Evolutionary conservation across 257 asterid species (phyloP), one percentile per base, ranked within the genome.

Genomic region (Primulina huaijiensis): DNA sequence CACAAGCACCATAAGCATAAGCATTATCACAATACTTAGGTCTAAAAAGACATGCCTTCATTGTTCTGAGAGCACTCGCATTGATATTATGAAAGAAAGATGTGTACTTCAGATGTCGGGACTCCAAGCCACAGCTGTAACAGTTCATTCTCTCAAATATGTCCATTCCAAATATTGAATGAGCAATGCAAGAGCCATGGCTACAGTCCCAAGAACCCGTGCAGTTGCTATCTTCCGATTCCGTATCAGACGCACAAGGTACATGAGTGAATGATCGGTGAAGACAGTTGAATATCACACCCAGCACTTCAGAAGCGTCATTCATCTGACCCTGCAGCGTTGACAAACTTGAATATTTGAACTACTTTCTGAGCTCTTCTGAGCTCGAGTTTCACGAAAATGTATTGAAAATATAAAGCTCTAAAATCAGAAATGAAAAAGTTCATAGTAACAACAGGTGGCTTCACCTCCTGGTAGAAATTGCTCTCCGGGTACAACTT

Each of bases 281-380:
- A 61, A 93, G 95, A 84, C 97, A 93, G 67, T 85, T 81, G 85
- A 93, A 93, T 77, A 93, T 81, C 74, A 87, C 96, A 21, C 86
- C 92, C 71, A 93, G 76, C 78, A 91, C 97, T 83, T 93, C 99
- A 72, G 97, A 90, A 72, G 99, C 99, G 81, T 93, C 99, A 75
- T 91, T 90, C 99, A 90, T 93, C 81, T 93, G 96, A 81, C 96
- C 97, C 99, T 93, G 97, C 80, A 83, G 5, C 55, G 60, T 74
- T 66, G 72, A 46, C 74, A 55, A 19, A 53, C 73, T 50, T 66
- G 52, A 56, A 70, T 16, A 38, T 63, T 65, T 40, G 6, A 71
- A 35, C 34, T n/a, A 63, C 46, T 67, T 40, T 53, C 30, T 53
- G n/a, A 21, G 43, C 19, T 16, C 0, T 43, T 46, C 30, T 27